Evolutionary conservation across 225 moss, liverwort and hornwort genomes (phyloP).

Genomic region (Polytrichum commune): DNA sequence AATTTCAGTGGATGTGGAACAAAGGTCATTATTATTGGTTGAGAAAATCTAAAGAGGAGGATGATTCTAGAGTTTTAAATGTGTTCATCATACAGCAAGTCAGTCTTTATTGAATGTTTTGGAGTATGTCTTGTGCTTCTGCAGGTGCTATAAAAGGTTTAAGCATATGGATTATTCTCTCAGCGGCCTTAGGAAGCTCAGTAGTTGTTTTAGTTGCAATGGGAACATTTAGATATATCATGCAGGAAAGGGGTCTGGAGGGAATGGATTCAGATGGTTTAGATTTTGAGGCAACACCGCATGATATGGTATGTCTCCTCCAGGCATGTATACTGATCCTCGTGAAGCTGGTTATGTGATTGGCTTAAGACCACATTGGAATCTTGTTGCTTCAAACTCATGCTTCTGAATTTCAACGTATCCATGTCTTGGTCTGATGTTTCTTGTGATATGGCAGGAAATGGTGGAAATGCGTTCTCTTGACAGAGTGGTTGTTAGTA

Average conservation of each 20-base stretch:
- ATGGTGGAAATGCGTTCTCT: conserved; percentile 21
- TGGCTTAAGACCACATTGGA: too few relatives aligned
- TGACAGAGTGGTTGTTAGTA: conserved; percentile 30
- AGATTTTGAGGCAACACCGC: conserved; percentile 49
- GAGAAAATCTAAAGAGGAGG: too few relatives aligned
- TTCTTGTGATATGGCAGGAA: conserved; percentile 20
- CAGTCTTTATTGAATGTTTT: too few relatives aligned
- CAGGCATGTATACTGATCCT: too few relatives aligned
- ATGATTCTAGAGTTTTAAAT: too few relatives aligned
- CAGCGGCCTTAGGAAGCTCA: conserved; percentile 38
- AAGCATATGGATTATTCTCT: conserved; percentile 46
- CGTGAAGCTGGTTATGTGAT: too few relatives aligned
- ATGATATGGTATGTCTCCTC: conserved; percentile 25
- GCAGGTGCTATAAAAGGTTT: conserved; percentile 26
- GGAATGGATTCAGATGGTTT: conserved; percentile 10
- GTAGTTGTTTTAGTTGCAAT: conserved; percentile 25
- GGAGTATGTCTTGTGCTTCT: too few relatives aligned
- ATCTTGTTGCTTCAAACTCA: too few relatives aligned
- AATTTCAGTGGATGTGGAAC: too few relatives aligned
- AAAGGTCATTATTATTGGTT: too few relatives aligned
- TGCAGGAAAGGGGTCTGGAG: conserved; percentile 22
- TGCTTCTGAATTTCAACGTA: neutral
- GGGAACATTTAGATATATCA: conserved; percentile 16
- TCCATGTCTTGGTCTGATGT: neutral
- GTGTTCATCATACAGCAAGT: too few relatives aligned